Evolutionary conservation across 2,329 filamentous ascomycete species (phyloP).

Genomic region (Ophiocordyceps camponoti-leonardi): DNA sequence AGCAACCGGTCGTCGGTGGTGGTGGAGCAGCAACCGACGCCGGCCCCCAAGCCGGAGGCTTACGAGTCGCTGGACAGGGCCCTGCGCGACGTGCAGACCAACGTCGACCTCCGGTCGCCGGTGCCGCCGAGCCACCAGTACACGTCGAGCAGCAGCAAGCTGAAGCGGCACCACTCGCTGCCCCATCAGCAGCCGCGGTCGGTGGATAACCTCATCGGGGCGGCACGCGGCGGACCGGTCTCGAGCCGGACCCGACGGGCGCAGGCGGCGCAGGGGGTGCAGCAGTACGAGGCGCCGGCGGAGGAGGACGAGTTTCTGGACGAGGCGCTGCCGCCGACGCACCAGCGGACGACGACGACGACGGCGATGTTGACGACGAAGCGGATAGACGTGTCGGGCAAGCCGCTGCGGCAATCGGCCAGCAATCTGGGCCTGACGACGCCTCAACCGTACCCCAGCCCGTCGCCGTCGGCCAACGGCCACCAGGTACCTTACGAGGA

Average conservation of each 20-base stretch:
- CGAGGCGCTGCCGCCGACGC: conserved; percentile 66
- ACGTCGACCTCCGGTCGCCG: conserved; percentile 26
- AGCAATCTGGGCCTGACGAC: conserved; percentile 43
- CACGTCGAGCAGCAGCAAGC: conserved; percentile 23
- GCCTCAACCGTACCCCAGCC: conserved; percentile 39
- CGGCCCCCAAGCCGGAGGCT: conserved; percentile 33
- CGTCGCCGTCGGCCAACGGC: conserved; percentile 66
- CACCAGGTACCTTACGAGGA: conserved; percentile 61
- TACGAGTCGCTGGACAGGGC: conserved; percentile 46
- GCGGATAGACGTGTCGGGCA: conserved; percentile 40
- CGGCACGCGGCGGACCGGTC: conserved; percentile 42
- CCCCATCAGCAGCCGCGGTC: conserved; percentile 46
- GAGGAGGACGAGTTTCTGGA: conserved; percentile 94
- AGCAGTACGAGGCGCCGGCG: conserved; percentile 84
- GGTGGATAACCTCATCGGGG: conserved; percentile 43
- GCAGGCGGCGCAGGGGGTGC: conserved; percentile 54
- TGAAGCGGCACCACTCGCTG: conserved; percentile 49
- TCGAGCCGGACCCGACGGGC: conserved; percentile 69
- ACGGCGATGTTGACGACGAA: too few species aligned
- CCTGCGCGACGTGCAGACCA: conserved; percentile 34
- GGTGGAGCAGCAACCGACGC: conserved; percentile 40
- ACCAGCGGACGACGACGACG: too few species aligned
- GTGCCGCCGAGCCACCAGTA: conserved; percentile 36
- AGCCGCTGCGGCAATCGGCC: conserved; percentile 40
- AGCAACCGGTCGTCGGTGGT: conserved; percentile 74